A percentile compares a stretch with the other conserved stretches of the same genome.
Evolutionary conservation across 2,329 filamentous ascomycete genomes (phyloP).

Genomic region (Colletotrichum gigasporum): DNA sequence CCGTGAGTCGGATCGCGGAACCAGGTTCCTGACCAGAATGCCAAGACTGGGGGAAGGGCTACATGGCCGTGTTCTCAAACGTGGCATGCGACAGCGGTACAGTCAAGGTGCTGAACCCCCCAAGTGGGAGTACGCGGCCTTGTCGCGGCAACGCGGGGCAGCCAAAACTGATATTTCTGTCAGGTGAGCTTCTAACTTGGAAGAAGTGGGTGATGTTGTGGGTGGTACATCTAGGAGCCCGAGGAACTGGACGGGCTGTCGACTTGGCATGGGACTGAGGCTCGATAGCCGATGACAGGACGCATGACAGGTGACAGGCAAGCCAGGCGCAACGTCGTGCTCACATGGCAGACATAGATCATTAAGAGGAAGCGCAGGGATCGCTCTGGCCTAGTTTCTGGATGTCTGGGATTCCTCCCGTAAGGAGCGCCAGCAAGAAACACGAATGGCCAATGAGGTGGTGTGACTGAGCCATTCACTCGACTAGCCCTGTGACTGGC

Average conservation of each 20-base stretch:
- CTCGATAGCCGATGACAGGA: not conserved
- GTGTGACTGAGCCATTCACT: conserved; percentile 9
- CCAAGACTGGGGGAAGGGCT: not conserved
- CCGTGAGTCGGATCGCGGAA: not conserved
- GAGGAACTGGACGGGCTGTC: not conserved
- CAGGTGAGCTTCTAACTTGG: not conserved
- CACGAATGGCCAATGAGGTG: conserved; percentile 11
- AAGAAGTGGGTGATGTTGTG: not conserved
- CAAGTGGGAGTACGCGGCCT: not conserved
- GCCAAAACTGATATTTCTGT: not conserved
- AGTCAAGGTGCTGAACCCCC: too few species aligned
- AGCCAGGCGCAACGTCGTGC: not conserved
- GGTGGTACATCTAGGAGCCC: not conserved
- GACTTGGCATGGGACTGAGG: not conserved
- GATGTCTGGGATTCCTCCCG: not conserved
- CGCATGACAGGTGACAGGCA: not conserved
- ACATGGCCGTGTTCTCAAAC: not conserved
- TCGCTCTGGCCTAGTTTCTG: not conserved
- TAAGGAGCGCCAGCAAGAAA: not conserved
- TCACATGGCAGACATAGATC: conserved; percentile 3
- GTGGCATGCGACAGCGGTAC: conserved; percentile 1
- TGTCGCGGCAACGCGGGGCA: not conserved
- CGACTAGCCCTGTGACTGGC: not conserved
- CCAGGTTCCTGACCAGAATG: not conserved
- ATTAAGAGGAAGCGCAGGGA: not conserved